Conservation (phyloP, 202 grass and related monocot genomes). For the Carex arenaria region DNA sequence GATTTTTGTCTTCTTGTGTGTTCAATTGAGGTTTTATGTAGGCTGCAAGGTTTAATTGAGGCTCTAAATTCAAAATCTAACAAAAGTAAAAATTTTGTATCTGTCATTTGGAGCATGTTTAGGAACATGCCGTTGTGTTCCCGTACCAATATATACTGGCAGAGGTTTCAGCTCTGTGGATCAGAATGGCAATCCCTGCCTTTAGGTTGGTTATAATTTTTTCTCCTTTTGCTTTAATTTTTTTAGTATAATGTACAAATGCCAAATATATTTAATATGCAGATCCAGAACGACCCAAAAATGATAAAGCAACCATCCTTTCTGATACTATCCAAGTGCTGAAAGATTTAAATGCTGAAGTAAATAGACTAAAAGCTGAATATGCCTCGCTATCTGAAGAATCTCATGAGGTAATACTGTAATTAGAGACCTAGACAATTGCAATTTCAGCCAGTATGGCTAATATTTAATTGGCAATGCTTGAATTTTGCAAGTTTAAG, state of each 20-base stretch:
- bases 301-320: slow-evolving; percentile 84
- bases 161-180: not conserved
- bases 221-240: slow-evolving; percentile 7
- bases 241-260: slow-evolving; percentile 23
- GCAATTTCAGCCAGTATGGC: not conserved
- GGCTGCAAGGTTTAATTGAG: not conserved
- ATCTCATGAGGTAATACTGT: slow-evolving; percentile 60
- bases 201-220: slow-evolving; percentile 10
- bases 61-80: not conserved
- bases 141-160: not conserved
- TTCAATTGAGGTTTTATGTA: not conserved
- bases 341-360: slow-evolving; percentile 70
- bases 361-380: slow-evolving; percentile 82
- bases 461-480: not conserved
- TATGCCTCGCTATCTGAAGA: slow-evolving; percentile 72
- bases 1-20: not conserved
- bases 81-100: not conserved
- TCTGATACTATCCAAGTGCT: slow-evolving; percentile 71
- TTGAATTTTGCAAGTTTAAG: not conserved
- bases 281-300: slow-evolving; percentile 81
- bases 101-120: not conserved
- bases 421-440: slow-evolving; percentile 18
- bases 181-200: not conserved
- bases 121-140: not conserved
- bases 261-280: slow-evolving; percentile 4